Conservation (phyloP, 2,329 filamentous ascomycete species). For the Dryadomyces quercus-mongolicae region DNA sequence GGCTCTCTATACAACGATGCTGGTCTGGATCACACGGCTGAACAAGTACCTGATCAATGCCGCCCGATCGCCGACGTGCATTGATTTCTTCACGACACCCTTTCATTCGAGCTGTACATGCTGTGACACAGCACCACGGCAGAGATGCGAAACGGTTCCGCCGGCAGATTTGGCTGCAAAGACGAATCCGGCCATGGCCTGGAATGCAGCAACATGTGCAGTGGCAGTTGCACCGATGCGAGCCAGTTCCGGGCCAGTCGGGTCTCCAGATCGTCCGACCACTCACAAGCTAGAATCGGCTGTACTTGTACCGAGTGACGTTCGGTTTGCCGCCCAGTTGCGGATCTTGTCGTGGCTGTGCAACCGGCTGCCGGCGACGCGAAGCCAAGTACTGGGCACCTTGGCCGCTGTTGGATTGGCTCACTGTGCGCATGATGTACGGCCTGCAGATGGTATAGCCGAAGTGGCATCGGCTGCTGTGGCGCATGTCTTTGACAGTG, state of each 20-base stretch:
- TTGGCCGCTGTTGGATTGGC: conserved; percentile 12
- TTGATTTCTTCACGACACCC: conserved; percentile 11
- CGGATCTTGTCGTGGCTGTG: conserved; percentile 13
- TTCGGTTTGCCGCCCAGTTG: conserved; percentile 13
- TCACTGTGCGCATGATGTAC: conserved; percentile 14
- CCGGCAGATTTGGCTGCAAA: background rate
- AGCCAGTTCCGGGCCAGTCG: background rate
- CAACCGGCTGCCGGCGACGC: conserved; percentile 9
- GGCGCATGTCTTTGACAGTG: conserved; percentile 7
- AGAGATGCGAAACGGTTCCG: conserved; percentile 7
- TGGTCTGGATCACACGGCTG: conserved; percentile 12
- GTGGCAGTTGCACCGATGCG: conserved; percentile 7
- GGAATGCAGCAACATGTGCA: conserved; percentile 9
- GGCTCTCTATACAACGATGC: conserved; percentile 11
- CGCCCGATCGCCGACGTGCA: conserved; percentile 5
- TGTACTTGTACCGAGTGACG: conserved; percentile 12
- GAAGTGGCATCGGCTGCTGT: conserved; percentile 12
- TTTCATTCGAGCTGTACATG: conserved; percentile 11
- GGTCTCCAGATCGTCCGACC: background rate
- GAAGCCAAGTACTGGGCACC: conserved; percentile 9
- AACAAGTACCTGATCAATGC: conserved; percentile 11
- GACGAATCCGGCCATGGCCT: conserved; percentile 5
- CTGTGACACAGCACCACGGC: background rate
- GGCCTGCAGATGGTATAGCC: conserved; percentile 11
- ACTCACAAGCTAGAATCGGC: background rate